Percentiles rank a stretch among this genome's conserved stretches.
These are phyloP conservation scores for Hyphopichia homilentoma DNA, from an alignment of 805 yeast genomes.

Conservation along the genomic window DNA sequence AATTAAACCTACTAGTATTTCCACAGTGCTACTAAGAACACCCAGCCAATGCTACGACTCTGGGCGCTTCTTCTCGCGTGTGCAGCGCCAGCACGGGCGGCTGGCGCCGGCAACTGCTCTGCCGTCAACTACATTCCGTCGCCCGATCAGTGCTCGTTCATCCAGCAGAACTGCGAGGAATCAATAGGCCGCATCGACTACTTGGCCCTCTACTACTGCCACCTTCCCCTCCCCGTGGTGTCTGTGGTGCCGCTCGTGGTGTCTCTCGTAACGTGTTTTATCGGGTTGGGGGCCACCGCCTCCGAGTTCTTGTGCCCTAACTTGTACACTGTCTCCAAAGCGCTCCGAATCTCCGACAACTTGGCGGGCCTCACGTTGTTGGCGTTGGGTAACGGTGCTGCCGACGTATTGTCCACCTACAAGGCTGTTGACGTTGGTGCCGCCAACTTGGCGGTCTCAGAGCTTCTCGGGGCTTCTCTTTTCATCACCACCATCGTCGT, in stretches of 20 bases:
- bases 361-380: constrained; percentile 82
- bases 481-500: constrained; percentile 77
- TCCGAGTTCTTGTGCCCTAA: constrained; percentile 82
- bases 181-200: constrained; percentile 37
- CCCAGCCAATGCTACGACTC: too few relatives aligned
- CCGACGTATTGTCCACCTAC: constrained; percentile 82
- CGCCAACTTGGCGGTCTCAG: constrained; percentile 80
- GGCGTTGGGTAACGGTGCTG: constrained; percentile 91
- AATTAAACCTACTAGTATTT: too few relatives aligned
- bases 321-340: constrained; percentile 58
- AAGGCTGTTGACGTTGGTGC: constrained; percentile 74
- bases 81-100: too few relatives aligned
- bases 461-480: constrained; percentile 84
- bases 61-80: too few relatives aligned
- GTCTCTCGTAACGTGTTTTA: constrained; percentile 45
- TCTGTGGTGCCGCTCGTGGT: constrained; percentile 13
- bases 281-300: constrained; percentile 72
- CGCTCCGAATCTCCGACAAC: constrained; percentile 65
- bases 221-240: constrained; percentile 6
- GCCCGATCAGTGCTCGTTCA: constrained; percentile 36
- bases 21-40: too few relatives aligned
- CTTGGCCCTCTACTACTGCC: constrained; percentile 31
- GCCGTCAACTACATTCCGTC: constrained; percentile 5
- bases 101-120: too few relatives aligned
- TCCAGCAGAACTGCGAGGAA: constrained; percentile 30